These are phyloP conservation scores for Wickerhamiella shivajii DNA, from an alignment of 805 yeast species.

Conservation along the genomic window DNA sequence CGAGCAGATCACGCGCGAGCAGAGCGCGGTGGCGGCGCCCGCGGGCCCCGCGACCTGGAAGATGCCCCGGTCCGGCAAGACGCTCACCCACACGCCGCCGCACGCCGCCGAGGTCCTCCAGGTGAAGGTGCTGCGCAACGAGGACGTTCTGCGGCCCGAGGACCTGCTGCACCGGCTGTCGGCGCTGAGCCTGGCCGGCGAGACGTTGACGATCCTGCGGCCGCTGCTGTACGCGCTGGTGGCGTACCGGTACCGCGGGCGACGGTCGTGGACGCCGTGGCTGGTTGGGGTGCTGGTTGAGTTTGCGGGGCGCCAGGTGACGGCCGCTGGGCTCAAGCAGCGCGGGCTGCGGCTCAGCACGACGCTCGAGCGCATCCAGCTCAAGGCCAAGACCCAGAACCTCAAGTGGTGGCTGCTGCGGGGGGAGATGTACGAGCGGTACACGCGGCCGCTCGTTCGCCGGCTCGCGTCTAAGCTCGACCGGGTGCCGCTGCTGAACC, in stretches of 20 bases:
- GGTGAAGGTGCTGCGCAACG: constrained; percentile 21
- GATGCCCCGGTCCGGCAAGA: constrained; percentile 19
- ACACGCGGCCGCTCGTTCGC: constrained; percentile 22
- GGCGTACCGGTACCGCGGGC: constrained; percentile 17
- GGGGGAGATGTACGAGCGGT: constrained; percentile 25
- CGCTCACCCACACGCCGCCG: constrained; percentile 13
- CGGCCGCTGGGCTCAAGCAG: constrained; percentile 16
- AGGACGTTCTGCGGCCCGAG: constrained; percentile 22
- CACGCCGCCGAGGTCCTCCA: constrained; percentile 17
- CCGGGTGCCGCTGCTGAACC: constrained; percentile 23
- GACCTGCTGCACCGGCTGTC: constrained; percentile 21
- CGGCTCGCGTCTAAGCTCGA: constrained; percentile 17
- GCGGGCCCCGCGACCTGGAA: not conserved
- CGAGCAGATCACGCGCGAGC: not conserved
- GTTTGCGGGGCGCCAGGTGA: constrained; percentile 20
- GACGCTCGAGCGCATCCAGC: constrained; percentile 23
- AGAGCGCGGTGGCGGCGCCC: not conserved
- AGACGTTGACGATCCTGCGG: constrained; percentile 25
- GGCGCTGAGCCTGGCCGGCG: constrained; percentile 19
- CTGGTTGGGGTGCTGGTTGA: constrained; percentile 25
- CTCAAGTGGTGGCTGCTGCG: constrained; percentile 29
- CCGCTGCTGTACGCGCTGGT: constrained; percentile 28
- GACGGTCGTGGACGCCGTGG: constrained; percentile 29
- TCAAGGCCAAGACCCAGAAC: constrained; percentile 18
- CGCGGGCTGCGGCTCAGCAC: constrained; percentile 15